phyloP scores from a whole-genome alignment of 2,329 filamentous ascomycete species.

The Neonectria punicea region DNA sequence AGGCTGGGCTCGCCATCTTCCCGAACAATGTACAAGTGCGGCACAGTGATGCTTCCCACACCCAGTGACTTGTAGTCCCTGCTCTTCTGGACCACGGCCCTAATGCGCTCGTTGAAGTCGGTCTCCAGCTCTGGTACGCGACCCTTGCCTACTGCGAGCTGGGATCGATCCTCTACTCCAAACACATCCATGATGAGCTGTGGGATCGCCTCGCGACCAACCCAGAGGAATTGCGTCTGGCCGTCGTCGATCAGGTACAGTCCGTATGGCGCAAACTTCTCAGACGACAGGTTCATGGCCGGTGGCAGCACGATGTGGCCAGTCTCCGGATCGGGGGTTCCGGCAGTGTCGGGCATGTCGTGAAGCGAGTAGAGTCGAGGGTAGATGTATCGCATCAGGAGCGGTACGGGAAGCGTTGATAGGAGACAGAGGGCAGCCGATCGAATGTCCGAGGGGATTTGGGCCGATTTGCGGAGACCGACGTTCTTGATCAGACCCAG shows the following conservation, averaged over 20 bases:
- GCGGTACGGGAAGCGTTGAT: constrained; percentile 90
- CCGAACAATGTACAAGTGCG: constrained; percentile 91
- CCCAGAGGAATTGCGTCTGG: constrained; percentile 97
- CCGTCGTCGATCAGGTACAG: constrained; percentile 97
- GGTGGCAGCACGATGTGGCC: constrained; percentile 91
- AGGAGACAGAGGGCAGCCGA: constrained; percentile 92
- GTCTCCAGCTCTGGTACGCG: constrained; percentile 88
- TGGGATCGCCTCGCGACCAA: constrained; percentile 91
- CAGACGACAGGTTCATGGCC: constrained; percentile 85
- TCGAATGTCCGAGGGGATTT: constrained; percentile 92
- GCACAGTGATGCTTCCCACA: constrained; percentile 91
- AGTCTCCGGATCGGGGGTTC: constrained; percentile 84
- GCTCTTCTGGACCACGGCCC: constrained; percentile 92
- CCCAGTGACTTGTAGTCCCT: constrained; percentile 86
- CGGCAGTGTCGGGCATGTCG: constrained; percentile 96
- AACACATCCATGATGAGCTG: constrained; percentile 92
- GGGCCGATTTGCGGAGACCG: constrained; percentile 89
- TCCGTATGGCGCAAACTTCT: constrained; percentile 87
- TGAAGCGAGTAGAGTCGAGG: constrained; percentile 87
- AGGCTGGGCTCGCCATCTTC: constrained; percentile 96
- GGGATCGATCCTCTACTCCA: constrained; percentile 82
- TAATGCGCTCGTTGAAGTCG: constrained; percentile 95
- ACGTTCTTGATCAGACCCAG: constrained; percentile 96
- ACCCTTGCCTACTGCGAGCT: constrained; percentile 91
- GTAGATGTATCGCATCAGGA: constrained; percentile 94